These are phyloP conservation scores for Russula virescens DNA, from an alignment of 768 basidiomycete species.

Conservation along the genomic window DNA sequence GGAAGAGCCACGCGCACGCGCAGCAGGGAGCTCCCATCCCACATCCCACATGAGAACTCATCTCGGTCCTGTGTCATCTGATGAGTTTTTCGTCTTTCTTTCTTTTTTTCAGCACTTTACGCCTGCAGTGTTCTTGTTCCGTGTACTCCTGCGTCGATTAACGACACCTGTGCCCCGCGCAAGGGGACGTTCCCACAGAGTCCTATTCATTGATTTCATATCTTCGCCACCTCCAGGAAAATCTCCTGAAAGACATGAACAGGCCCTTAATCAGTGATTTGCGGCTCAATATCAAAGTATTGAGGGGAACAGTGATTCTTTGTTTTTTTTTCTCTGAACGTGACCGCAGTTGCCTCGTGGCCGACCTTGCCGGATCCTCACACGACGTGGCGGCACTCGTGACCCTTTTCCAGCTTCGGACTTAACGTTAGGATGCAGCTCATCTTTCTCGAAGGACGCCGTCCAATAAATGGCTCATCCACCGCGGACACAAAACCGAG, in stretches of 20 bases:
- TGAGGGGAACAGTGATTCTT: not conserved
- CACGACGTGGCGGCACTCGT: constrained; percentile 2
- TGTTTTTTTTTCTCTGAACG: not conserved
- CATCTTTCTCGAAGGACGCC: not conserved
- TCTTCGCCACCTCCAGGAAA: constrained; percentile 1
- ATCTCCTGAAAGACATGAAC: not conserved
- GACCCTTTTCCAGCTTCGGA: constrained; percentile 1
- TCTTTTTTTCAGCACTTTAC: not conserved
- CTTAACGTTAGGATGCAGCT: not conserved
- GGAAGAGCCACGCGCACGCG: no score
- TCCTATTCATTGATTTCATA: not conserved
- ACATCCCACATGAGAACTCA: no score
- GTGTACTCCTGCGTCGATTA: not conserved
- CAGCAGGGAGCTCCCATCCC: no score
- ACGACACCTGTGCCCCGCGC: not conserved
- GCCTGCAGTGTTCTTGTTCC: not conserved
- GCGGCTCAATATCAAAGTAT: not conserved
- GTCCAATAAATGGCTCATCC: not conserved
- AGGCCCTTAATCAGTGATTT: not conserved
- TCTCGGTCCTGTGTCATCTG: no score
- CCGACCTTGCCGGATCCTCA: constrained; percentile 7
- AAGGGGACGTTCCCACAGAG: not conserved
- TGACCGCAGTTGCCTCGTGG: constrained; percentile 10
- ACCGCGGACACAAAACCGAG: constrained; percentile 5
- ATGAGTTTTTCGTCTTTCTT: not conserved